Evolutionary conservation across 225 moss, liverwort and hornwort genomes (phyloP), one percentile per base, ranked within the genome.

Genomic region (Polytrichum commune): DNA sequence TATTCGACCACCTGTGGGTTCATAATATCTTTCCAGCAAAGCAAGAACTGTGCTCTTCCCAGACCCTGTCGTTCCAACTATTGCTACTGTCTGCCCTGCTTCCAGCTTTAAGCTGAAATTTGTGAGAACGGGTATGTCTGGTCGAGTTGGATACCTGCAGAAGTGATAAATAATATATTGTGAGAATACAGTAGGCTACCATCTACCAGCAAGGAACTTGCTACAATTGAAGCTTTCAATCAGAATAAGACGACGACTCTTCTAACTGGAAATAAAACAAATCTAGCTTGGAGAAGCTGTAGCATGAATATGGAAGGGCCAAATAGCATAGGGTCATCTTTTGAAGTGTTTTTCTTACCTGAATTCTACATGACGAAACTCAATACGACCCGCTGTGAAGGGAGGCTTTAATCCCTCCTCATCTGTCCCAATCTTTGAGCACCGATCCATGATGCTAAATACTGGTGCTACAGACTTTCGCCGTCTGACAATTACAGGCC

Each of bases 1-100:
- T 62, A 90, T 74, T 75, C 75, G 78, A 46, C 89, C 89, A 27
- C 77, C 73, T 62, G 77, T 80, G 29, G 89, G 89, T 60, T 90
- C 87, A 68, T 90, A 90, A 74, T 87, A 90, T 75, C 89, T 78
- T 69, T 87, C 82, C 53, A 90, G 78, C 32, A 90, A 74, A 22
- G 87, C 55, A 69, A 90, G 84, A 32, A 90, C 79, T 16, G 89
- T 87, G 80, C 89, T 90, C 76, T 90, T 90, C 18, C 89, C 89
- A 55, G 89, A 90, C 53, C 89, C 84, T 71, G 87, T 64, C 23
- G 88, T 82, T 29, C 88, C 88, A 69, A 88, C 88, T 67, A 88
- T 82, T 55, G 87, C 89, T 54, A 90, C 84, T 23, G 86, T 90
- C 69, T 87, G 83, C 46, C 84, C 86, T 54, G 84, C 75, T 65